Percentiles rank a stretch among this genome's conserved stretches.
phyloP scores from a whole-genome alignment of 768 basidiomycete species.

The Lentinula boryana region DNA sequence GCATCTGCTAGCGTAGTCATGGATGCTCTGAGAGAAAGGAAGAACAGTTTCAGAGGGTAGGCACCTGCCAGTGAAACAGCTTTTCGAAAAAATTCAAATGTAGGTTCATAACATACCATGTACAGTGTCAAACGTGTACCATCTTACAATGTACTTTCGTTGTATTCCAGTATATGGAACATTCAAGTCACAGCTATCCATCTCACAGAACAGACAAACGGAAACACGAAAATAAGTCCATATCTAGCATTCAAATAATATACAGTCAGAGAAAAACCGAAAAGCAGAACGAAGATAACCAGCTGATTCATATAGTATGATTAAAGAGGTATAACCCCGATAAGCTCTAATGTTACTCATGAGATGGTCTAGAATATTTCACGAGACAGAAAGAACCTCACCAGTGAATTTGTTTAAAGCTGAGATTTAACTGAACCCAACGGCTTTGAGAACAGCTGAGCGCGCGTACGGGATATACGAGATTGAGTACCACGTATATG shows the following conservation, averaged over 20 bases:
- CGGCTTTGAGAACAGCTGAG: conserved; percentile 57
- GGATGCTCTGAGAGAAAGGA: conserved; percentile 70
- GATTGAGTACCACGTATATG: conserved; percentile 84
- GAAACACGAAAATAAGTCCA: too few relatives aligned
- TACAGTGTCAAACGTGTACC: background rate
- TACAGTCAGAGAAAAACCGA: background rate
- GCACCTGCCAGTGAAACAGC: background rate
- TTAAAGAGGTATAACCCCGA: background rate
- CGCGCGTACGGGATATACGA: conserved; percentile 93
- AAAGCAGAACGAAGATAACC: background rate
- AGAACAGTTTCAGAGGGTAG: conserved; percentile 79
- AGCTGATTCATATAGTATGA: background rate
- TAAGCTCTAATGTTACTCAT: background rate
- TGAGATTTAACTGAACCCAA: conserved; percentile 27
- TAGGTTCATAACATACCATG: background rate
- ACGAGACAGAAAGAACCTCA: background rate
- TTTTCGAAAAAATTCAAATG: background rate
- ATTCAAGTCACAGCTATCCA: too few relatives aligned
- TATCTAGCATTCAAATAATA: background rate
- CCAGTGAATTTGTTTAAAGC: background rate
- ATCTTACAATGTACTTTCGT: background rate
- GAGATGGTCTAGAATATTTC: too few relatives aligned
- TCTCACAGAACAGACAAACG: too few relatives aligned
- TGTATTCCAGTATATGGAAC: background rate
- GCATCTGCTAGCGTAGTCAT: conserved; percentile 57